Conservation (phyloP, 2,329 filamentous ascomycete species). For the Thelonectria blattea region DNA sequence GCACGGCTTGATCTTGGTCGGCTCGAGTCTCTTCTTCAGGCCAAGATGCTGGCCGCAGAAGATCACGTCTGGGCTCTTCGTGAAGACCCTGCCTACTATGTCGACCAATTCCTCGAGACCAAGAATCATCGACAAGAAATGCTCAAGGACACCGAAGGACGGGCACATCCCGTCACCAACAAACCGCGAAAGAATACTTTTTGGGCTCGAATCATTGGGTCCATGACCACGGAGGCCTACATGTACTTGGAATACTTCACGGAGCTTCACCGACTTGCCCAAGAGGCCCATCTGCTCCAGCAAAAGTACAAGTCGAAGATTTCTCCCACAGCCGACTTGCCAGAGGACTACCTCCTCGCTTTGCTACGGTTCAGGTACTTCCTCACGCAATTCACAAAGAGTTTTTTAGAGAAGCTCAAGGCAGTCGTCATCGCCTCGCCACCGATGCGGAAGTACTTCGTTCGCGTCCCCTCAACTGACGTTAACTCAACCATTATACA, state of each 20-base stretch:
- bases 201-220: slow-evolving; percentile 48
- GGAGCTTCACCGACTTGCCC: slow-evolving; percentile 43
- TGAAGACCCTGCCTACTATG: slow-evolving; percentile 65
- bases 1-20: slow-evolving; percentile 51
- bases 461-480: slow-evolving; percentile 33
- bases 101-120: slow-evolving; percentile 48
- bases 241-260: slow-evolving; percentile 47
- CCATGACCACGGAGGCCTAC: slow-evolving; percentile 42
- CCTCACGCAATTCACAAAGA: slow-evolving; percentile 43
- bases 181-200: slow-evolving; percentile 34
- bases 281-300: slow-evolving; percentile 39
- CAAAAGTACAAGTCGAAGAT: slow-evolving; percentile 42
- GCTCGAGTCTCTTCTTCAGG: slow-evolving; percentile 51
- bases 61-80: slow-evolving; percentile 62
- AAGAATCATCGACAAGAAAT: slow-evolving; percentile 54
- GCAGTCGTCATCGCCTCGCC: slow-evolving; percentile 45
- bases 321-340: slow-evolving; percentile 39
- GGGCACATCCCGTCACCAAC: slow-evolving; percentile 34
- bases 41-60: slow-evolving; percentile 49
- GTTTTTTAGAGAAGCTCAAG: slow-evolving; percentile 36
- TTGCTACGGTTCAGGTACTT: slow-evolving; percentile 49
- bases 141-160: slow-evolving; percentile 47
- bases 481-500: slow-evolving; percentile 32
- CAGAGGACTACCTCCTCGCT: slow-evolving; percentile 42
- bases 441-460: slow-evolving; percentile 45